phyloP scores from a whole-genome alignment of 1,284 basidiomycete species.

The Microbotryum intermedium region DNA sequence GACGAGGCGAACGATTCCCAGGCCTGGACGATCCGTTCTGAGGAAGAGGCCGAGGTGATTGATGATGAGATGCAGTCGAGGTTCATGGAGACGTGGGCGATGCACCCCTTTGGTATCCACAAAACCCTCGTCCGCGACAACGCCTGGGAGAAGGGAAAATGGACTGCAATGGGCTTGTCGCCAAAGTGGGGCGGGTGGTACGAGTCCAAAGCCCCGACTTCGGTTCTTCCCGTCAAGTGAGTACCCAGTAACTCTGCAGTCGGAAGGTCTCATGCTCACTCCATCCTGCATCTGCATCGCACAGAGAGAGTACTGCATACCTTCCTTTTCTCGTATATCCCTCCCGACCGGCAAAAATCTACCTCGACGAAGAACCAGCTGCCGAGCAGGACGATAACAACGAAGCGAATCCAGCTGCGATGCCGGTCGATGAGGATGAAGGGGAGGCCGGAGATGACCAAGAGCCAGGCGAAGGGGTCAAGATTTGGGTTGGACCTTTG shows the following conservation, averaged over 20 bases:
- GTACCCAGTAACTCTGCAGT: constrained; percentile 39
- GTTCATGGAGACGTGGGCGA: constrained; percentile 1
- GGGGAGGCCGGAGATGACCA: constrained; percentile 46
- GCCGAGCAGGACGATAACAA: background rate
- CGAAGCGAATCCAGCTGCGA: background rate
- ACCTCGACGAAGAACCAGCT: background rate
- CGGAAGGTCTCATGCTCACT: constrained; percentile 43
- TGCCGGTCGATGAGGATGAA: constrained; percentile 11
- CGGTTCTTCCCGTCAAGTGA: constrained; percentile 46
- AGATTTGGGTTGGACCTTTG: constrained; percentile 56
- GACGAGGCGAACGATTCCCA: too few relatives aligned
- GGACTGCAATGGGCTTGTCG: constrained; percentile 40
- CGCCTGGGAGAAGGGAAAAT: constrained; percentile 62
- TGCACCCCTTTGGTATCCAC: constrained; percentile 48
- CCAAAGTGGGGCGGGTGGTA: constrained; percentile 30
- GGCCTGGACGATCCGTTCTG: too few relatives aligned
- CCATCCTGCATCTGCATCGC: background rate
- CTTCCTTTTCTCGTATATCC: constrained; percentile 14
- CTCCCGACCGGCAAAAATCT: constrained; percentile 5
- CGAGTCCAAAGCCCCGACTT: constrained; percentile 1
- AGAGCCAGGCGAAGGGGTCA: constrained; percentile 49
- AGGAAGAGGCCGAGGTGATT: background rate
- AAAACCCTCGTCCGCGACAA: constrained; percentile 66
- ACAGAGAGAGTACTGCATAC: constrained; percentile 9
- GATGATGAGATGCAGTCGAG: background rate